These are phyloP conservation scores for Phanerodontia chrysosporium DNA, from an alignment of 768 basidiomycete genomes.

Conservation along the genomic window DNA sequence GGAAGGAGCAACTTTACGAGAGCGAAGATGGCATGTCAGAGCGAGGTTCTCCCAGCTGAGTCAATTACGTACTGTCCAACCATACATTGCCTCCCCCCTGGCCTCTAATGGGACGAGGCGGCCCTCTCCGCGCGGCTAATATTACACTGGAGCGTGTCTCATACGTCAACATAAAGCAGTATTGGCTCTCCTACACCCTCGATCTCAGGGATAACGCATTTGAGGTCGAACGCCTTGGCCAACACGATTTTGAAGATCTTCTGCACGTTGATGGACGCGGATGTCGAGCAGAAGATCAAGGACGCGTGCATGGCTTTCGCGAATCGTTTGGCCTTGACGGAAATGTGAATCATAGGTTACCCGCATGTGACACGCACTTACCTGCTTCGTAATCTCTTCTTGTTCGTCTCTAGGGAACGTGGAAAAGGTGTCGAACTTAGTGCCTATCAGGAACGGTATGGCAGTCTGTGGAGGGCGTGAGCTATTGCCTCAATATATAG, in stretches of 20 bases:
- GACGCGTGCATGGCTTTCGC: slow-evolving; percentile 99
- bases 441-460: slow-evolving; percentile 97
- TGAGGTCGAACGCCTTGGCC: slow-evolving; percentile 96
- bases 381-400: slow-evolving; percentile 98
- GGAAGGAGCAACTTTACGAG: not conserved
- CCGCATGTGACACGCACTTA: slow-evolving; percentile 26
- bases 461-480: slow-evolving; percentile 64
- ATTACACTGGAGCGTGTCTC: slow-evolving; percentile 10
- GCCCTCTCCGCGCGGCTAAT: not conserved
- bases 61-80: slow-evolving; percentile 1
- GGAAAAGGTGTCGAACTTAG: slow-evolving; percentile 96
- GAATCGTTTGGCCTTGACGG: slow-evolving; percentile 85
- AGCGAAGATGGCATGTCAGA: not conserved
- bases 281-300: slow-evolving; percentile 98
- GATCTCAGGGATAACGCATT: slow-evolving; percentile 98
- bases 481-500: slow-evolving; percentile 2
- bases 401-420: slow-evolving; percentile 97
- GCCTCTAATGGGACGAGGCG: not conserved
- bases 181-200: slow-evolving; percentile 95
- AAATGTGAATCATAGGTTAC: not conserved
- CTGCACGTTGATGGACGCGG: slow-evolving; percentile 98
- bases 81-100: not conserved
- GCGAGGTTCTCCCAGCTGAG: not conserved
- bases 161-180: slow-evolving; percentile 88
- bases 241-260: slow-evolving; percentile 99